Conservation (phyloP, 2,329 filamentous ascomycete species). For the Pseudofabraea citricarpa region DNA sequence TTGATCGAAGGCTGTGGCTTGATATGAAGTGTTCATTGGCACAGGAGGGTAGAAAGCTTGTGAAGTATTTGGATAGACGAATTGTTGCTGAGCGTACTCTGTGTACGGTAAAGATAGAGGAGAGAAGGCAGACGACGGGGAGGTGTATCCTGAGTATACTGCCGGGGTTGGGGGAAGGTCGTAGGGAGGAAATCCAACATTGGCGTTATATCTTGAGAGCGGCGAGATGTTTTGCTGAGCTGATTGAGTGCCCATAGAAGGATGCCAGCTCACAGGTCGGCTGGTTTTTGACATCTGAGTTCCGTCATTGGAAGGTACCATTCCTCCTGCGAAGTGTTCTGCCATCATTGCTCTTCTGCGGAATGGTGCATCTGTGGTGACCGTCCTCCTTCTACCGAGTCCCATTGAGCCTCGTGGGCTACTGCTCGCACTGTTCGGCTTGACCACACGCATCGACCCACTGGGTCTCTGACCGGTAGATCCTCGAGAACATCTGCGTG, state of each 20-base stretch:
- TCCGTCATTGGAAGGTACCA: slow-evolving; percentile 31
- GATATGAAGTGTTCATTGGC: slow-evolving; percentile 10
- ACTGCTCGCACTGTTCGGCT: slow-evolving; percentile 64
- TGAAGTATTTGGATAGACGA: slow-evolving; percentile 9
- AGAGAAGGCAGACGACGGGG: slow-evolving; percentile 50
- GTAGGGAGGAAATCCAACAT: slow-evolving; percentile 14
- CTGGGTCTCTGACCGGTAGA: slow-evolving; percentile 45
- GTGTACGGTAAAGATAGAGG: slow-evolving; percentile 44
- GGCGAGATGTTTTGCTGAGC: slow-evolving; percentile 30
- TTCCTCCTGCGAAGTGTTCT: slow-evolving; percentile 41
- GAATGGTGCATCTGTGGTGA: slow-evolving; percentile 42
- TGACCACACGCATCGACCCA: slow-evolving; percentile 54
- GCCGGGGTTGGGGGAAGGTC: slow-evolving; percentile 40
- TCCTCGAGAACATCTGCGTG: slow-evolving; percentile 40
- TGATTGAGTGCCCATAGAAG: slow-evolving; percentile 35
- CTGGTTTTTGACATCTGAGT: slow-evolving; percentile 27
- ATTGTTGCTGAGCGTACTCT: slow-evolving; percentile 20
- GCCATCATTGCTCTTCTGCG: slow-evolving; percentile 19
- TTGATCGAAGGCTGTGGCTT: slow-evolving; percentile 10
- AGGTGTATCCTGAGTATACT: slow-evolving; percentile 53
- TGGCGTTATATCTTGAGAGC: slow-evolving; percentile 33
- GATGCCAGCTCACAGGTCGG: slow-evolving; percentile 74
- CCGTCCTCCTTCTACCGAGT: slow-evolving; percentile 49
- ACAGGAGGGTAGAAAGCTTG: not conserved
- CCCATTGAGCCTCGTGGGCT: slow-evolving; percentile 55